These are phyloP conservation scores for Talaromyces verruculosus DNA, from an alignment of 2,329 filamentous ascomycete genomes.

Conservation along the genomic window DNA sequence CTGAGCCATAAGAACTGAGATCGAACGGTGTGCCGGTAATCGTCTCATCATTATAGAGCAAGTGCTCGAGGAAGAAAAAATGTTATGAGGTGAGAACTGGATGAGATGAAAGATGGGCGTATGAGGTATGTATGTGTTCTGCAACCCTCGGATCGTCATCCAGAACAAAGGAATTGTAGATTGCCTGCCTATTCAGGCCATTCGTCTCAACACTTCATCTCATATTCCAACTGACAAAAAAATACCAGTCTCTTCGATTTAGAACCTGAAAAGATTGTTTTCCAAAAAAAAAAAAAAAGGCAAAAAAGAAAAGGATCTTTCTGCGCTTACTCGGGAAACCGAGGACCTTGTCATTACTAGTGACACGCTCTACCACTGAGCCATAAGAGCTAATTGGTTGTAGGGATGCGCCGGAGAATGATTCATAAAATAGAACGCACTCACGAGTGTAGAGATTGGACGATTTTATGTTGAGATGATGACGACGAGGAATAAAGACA, in stretches of 20 bases:
- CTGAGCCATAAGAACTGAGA: background rate
- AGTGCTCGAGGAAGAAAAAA: background rate
- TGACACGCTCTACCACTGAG: slow-evolving; percentile 15
- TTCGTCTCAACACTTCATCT: background rate
- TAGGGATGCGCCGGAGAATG: too few relatives aligned
- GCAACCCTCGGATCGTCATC: background rate
- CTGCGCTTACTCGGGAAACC: slow-evolving; percentile 12
- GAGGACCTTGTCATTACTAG: slow-evolving; percentile 14
- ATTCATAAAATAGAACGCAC: background rate
- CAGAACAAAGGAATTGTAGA: background rate
- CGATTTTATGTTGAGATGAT: background rate
- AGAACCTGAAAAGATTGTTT: background rate
- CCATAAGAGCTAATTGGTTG: slow-evolving; percentile 11
- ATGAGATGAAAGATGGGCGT: too few relatives aligned
- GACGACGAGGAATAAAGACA: background rate
- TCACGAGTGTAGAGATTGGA: background rate
- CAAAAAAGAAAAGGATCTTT: background rate
- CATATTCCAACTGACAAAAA: background rate
- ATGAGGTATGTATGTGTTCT: too few relatives aligned
- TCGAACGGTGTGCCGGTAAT: background rate
- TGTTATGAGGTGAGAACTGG: too few relatives aligned
- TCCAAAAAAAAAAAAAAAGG: too few relatives aligned
- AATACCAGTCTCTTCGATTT: too few relatives aligned
- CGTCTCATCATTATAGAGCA: background rate
- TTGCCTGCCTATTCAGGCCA: background rate